phyloP scores from a whole-genome alignment of 805 yeast genomes.

The Hemisphaericaspora nanyangensis region DNA sequence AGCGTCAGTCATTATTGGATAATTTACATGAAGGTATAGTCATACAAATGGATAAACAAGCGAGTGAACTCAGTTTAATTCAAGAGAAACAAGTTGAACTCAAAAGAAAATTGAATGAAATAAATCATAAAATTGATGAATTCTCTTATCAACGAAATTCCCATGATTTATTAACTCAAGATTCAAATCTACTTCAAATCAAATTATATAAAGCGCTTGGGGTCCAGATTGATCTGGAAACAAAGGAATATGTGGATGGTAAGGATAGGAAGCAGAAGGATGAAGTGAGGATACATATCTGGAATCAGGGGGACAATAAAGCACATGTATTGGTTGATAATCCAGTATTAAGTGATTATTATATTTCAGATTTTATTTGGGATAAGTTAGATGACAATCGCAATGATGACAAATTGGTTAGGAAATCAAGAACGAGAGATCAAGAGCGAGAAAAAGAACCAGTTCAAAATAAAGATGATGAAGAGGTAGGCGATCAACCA shows the following conservation, averaged over 20 bases:
- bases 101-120: slow-evolving; percentile 32
- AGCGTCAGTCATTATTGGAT: slow-evolving; percentile 23
- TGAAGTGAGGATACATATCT: slow-evolving; percentile 14
- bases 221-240: slow-evolving; percentile 37
- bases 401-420: no score
- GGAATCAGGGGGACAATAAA: slow-evolving; percentile 37
- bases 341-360: slow-evolving; percentile 58
- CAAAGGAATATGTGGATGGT: slow-evolving; percentile 10
- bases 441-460: no score
- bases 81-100: slow-evolving; percentile 33
- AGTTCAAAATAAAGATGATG: no score
- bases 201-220: slow-evolving; percentile 62
- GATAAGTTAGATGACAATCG: slow-evolving; percentile 36
- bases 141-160: slow-evolving; percentile 21
- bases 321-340: slow-evolving; percentile 51
- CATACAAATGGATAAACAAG: slow-evolving; percentile 49
- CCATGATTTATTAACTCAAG: slow-evolving; percentile 11
- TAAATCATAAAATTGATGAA: slow-evolving; percentile 26
- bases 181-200: slow-evolving; percentile 49
- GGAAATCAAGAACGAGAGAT: no score
- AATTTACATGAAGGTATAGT: slow-evolving; percentile 48
- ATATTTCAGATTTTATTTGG: slow-evolving; percentile 77
- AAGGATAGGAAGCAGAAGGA: neutral
- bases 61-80: slow-evolving; percentile 34
- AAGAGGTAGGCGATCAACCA: no score